Evolutionary conservation across 1,284 basidiomycete species (phyloP), one percentile per base, ranked within the genome.

Genomic region (Exobasidium rhododendri): DNA sequence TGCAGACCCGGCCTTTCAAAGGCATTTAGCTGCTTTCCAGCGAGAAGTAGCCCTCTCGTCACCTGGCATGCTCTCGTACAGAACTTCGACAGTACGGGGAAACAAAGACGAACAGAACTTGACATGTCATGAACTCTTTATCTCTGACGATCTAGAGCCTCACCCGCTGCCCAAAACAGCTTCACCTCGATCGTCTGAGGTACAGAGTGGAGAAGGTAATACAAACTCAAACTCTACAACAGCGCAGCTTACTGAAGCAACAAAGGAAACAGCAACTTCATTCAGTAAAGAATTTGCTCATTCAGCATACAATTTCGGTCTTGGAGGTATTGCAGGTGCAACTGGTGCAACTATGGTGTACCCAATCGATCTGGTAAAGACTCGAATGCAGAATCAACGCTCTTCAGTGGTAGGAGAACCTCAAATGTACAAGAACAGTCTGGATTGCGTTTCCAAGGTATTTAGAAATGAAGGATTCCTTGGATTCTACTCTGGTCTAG

Each of bases 401-500:
- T 75, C 74, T 11, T 47, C 71, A 1, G 74, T 78, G 40, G 75
- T 78, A 14, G 77, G 77, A 44, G 77, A 79, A 57, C 73, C 77
- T 45, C 69, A 74, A 30, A 71, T 79, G 74, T 79, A 79, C 71
- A 75, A 75, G 54, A 79, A 78, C 68, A 73, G 68, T 56, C 62
- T 80, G 46, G 94, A 99, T 80, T 99, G 94, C 80, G 89, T 94
- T 44, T 85, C 86, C 73, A 97, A 96, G 80, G 94, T 98, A 43
- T 88, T 97, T 80, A 86, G 87, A 61, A 97, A 97, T 80, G 94
- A 99, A 83, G 94, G 94, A 71, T 64, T 91, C 6, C 70, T 73
- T n/a, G 96, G 94, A 6, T 98, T 98, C 82, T 98, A 99, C 82
- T 89, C 94, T 45, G 94, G 94, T 61, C 86, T 98, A 56, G 88